Base-by-base conservation (phyloP, 352 stramenopile species). In the Phytophthora citricola region DNA sequence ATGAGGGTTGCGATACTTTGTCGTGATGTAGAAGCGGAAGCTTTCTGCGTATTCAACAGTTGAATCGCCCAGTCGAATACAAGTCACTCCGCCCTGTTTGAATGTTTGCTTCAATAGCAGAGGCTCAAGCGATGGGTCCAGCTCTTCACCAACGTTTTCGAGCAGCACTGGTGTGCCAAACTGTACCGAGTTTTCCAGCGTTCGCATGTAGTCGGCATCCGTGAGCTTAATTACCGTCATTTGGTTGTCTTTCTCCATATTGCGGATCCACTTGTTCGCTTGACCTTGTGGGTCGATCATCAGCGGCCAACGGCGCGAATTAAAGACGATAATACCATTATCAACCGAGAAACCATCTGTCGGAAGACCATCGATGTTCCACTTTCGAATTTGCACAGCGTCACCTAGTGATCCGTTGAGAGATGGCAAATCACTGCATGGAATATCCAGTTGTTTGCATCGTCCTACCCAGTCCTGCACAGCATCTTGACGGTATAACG, bases 251-350 rank as follows among this genome's bases (percentile, higher is more conserved):
- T 89, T 86, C 59, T 98, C 94, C 88, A 98, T 97, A 47, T 98
- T 98, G 15, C 92, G 89, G 43, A 98, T 96, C 95, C 95, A 98
- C 70, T 98, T 98, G 67, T 98, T 98, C 0, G 93, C 94, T 64
- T 98, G 94, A 0, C 93, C 93, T 49, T 98, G 94, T 1, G 95
- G 95, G 50, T 98, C 95, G 47, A 98, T 98, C 89, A 98, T 97
- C 11, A 98, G 65, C 9, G 95, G 95, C 95, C 95, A 98, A 11
- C 95, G 85, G 12, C 94, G 75, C 9, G 94, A 93, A 62, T 97
- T 98, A 60, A 98, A 98, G 10, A 98, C 82, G 15, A 98, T 88
- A 55, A 98, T 98, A 20, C 90, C 95, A 52, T 98, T 98, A 63
- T 98, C 95, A 8, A 98, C 81, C 4, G 87, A 97, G 62, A 98